Percentiles rank a stretch among this genome's conserved stretches.
These are phyloP conservation scores for Pulveroboletus ravenelii DNA, from an alignment of 768 basidiomycete species.

Conservation along the genomic window DNA sequence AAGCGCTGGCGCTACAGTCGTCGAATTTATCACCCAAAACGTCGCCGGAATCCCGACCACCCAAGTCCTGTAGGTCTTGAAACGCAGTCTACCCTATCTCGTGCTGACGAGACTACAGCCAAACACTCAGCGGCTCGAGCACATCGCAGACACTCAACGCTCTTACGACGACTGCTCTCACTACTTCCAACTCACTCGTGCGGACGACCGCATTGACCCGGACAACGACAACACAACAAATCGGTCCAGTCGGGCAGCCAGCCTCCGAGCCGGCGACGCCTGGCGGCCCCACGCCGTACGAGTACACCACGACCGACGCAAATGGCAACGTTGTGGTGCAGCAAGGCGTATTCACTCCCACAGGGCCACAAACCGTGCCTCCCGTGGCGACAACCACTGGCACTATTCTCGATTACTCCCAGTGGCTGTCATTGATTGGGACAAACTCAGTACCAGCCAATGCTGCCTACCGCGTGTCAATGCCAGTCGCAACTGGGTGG, in stretches of 20 bases:
- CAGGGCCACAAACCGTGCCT: slow-evolving; percentile 25
- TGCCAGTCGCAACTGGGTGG: slow-evolving; percentile 22
- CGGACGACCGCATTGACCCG: slow-evolving; percentile 19
- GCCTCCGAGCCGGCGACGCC: slow-evolving; percentile 34
- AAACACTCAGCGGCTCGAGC: slow-evolving; percentile 13
- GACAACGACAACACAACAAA: slow-evolving; percentile 18
- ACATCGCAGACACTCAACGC: background rate
- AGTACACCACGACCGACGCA: slow-evolving; percentile 44
- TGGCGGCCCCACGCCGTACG: slow-evolving; percentile 46
- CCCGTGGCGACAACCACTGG: slow-evolving; percentile 27
- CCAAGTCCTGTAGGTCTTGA: slow-evolving; percentile 36
- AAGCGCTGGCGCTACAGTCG: slow-evolving; percentile 48
- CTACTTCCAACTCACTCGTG: slow-evolving; percentile 17
- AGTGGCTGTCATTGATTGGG: slow-evolving; percentile 29
- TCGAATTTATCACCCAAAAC: slow-evolving; percentile 44
- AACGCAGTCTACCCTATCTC: background rate
- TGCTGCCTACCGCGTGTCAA: slow-evolving; percentile 21
- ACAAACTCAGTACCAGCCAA: slow-evolving; percentile 27
- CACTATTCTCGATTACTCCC: slow-evolving; percentile 25
- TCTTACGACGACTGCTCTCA: background rate
- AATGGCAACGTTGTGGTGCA: slow-evolving; percentile 20
- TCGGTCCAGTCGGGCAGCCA: slow-evolving; percentile 50
- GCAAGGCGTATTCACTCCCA: slow-evolving; percentile 30
- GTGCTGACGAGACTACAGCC: slow-evolving; percentile 12
- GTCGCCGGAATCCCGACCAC: slow-evolving; percentile 39